These are phyloP conservation scores for Orbilia javanica DNA, from an alignment of 2,329 filamentous ascomycete species.

Conservation along the genomic window DNA sequence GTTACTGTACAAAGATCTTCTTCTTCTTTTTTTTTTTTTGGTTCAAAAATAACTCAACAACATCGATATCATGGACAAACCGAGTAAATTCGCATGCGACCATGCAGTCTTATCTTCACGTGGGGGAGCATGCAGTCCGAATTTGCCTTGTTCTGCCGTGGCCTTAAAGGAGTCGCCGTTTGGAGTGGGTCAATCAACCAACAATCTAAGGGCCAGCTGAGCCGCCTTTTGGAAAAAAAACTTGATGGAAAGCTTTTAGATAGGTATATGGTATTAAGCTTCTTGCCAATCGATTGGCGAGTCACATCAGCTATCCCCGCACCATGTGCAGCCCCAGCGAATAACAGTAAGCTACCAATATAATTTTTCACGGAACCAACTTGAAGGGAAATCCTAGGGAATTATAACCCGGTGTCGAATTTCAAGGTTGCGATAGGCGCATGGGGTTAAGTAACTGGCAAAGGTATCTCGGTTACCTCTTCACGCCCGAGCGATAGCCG, in stretches of 20 bases:
- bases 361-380: too few species aligned
- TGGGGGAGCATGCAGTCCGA: conserved; percentile 23
- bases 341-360: too few species aligned
- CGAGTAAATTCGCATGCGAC: not conserved
- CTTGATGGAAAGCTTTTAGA: not conserved
- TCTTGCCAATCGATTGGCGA: conserved; percentile 16
- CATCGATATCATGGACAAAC: not conserved
- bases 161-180: conserved; percentile 29
- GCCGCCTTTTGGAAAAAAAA: conserved; percentile 8
- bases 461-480: conserved; percentile 17
- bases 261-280: conserved; percentile 7
- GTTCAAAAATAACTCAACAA: not conserved
- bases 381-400: too few species aligned
- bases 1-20: too few species aligned
- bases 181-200: conserved; percentile 35
- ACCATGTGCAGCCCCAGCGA: too few species aligned
- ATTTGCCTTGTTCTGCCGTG: conserved; percentile 13
- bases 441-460: too few species aligned
- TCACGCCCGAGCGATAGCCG: conserved; percentile 21
- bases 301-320: too few species aligned
- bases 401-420: too few species aligned
- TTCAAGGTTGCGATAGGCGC: too few species aligned
- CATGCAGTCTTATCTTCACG: conserved; percentile 56
- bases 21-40: too few species aligned
- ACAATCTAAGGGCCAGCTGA: conserved; percentile 21